A percentile compares a stretch with the other conserved stretches of the same genome.
phyloP scores from a whole-genome alignment of 306 rosid species.

The Cucurbita moschata region DNA sequence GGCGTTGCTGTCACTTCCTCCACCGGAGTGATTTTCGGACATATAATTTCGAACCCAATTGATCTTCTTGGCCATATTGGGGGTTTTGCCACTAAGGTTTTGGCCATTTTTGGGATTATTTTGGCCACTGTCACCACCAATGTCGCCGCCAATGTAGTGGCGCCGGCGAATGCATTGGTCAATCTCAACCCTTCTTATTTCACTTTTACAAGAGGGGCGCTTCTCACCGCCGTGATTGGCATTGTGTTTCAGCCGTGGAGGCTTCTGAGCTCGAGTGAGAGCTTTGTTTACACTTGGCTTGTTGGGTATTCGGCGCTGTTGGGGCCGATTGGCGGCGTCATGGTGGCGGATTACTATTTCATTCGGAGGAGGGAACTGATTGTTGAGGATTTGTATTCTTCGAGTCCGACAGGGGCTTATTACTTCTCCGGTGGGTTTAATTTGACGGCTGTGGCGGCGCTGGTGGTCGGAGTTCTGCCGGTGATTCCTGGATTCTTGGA shows the following conservation, averaged over 20 bases:
- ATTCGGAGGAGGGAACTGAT: slow-evolving; percentile 21
- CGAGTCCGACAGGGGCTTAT: slow-evolving; percentile 44
- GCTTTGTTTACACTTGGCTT: slow-evolving; percentile 82
- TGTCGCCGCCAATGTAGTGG: slow-evolving; percentile 87
- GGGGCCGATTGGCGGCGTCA: slow-evolving; percentile 78
- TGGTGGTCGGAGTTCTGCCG: slow-evolving; percentile 54
- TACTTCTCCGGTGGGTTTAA: slow-evolving; percentile 55
- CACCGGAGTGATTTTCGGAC: slow-evolving; percentile 59
- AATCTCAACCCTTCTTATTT: slow-evolving; percentile 56
- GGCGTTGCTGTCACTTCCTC: slow-evolving; percentile 84
- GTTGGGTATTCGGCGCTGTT: slow-evolving; percentile 77
- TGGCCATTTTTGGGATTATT: slow-evolving; percentile 67
- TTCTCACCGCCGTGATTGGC: slow-evolving; percentile 63
- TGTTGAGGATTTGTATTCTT: slow-evolving; percentile 51
- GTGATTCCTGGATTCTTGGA: slow-evolving; percentile 77
- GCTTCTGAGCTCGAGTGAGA: slow-evolving; percentile 79
- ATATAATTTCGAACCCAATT: slow-evolving; percentile 64
- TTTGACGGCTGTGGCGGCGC: slow-evolving; percentile 50
- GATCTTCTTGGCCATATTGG: slow-evolving; percentile 62
- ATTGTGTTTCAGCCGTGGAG: slow-evolving; percentile 86
- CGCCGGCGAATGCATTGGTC: slow-evolving; percentile 86
- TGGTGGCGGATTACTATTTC: slow-evolving; percentile 64
- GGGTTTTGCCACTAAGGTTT: slow-evolving; percentile 39
- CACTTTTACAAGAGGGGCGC: slow-evolving; percentile 59
- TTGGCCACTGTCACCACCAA: slow-evolving; percentile 73